phyloP scores from a whole-genome alignment of 768 basidiomycete genomes.

The Boletus rex-veris region DNA sequence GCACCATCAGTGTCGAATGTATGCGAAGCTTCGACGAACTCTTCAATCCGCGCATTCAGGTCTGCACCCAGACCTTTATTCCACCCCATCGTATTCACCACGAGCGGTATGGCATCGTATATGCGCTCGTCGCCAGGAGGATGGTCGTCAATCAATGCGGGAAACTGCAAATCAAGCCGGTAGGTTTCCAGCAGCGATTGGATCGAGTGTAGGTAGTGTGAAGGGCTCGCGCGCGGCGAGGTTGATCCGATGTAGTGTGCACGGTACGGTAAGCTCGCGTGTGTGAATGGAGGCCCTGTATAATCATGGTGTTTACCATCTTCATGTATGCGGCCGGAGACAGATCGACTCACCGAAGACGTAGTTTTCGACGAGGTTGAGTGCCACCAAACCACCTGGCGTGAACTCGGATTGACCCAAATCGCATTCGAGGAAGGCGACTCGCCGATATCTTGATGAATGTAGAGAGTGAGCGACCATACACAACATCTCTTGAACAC shows the following conservation, averaged over 20 bases:
- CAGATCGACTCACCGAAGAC: constrained; percentile 56
- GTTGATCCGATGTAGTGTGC: constrained; percentile 83
- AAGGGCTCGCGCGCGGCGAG: constrained; percentile 73
- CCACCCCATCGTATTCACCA: constrained; percentile 98
- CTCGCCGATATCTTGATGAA: constrained; percentile 58
- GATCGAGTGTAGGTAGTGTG: constrained; percentile 69
- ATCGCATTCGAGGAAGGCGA: constrained; percentile 92
- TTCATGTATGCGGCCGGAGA: background rate
- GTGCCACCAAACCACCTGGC: constrained; percentile 77
- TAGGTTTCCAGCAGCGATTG: constrained; percentile 64
- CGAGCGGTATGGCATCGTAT: constrained; percentile 65
- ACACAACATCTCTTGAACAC: background rate
- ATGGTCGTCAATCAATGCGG: constrained; percentile 30
- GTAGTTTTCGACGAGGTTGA: constrained; percentile 65
- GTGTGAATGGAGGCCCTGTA: constrained; percentile 84
- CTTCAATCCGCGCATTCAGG: constrained; percentile 66
- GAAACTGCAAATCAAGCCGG: constrained; percentile 62
- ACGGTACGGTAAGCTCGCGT: constrained; percentile 62
- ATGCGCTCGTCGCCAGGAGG: constrained; percentile 38
- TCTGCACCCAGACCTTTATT: constrained; percentile 89
- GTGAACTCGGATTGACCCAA: constrained; percentile 93
- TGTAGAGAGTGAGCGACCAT: background rate
- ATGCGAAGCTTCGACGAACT: constrained; percentile 51
- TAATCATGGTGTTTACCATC: background rate
- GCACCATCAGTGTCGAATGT: constrained; percentile 21